Evolutionary conservation across 2,329 filamentous ascomycete genomes (phyloP), one percentile per base, ranked within the genome.

Genomic region (Leptographium lundbergii): DNA sequence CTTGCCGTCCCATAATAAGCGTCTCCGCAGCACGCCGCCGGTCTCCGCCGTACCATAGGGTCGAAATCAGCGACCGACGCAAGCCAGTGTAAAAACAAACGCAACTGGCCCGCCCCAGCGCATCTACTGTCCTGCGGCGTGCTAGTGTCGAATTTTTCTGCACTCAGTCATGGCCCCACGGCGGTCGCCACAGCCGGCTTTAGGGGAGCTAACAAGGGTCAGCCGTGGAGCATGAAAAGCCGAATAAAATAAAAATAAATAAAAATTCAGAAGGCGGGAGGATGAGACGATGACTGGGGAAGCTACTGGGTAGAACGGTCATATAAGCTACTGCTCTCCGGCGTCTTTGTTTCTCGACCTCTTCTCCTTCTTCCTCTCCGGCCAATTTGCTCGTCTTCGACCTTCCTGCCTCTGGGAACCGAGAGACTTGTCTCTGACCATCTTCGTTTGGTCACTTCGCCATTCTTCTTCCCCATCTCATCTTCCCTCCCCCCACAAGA

Each of bases 401-500:
- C 32, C 19, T 39, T 54, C 22, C 27, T 13, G 19, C 25, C 36
- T 7, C 14, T 24, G 54, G 36, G 24, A 55, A 29, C 13, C 25
- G 24, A 51, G 51, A 34, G 27, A 29, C 14, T 24, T 47, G 29
- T n/a, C 19, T 39, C 29, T 54, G 45, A 25, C 25, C 50, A 27
- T 19, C 50, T 52, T 19, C 32, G 14, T 22, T 24, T 39, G 52
- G 29, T 39, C 52, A 17, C 17, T 34, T 47, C n/a, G 17, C 19
- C 47, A 0, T 25, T 34, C 25, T 19, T 27, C 11, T 51, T n/a
- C 14, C 10, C 25, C 45, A 34, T 24, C 24, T 13, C 34, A 14
- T n/a, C 39, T 36, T 34, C 6, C 10, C 54, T 45, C 27, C 45
- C 45, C 50, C 42, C 32, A 19, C 61, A 60, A 57, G 53, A 74